phyloP scores from a whole-genome alignment of 2,329 filamentous ascomycete genomes.

The Curvularia sp. region DNA sequence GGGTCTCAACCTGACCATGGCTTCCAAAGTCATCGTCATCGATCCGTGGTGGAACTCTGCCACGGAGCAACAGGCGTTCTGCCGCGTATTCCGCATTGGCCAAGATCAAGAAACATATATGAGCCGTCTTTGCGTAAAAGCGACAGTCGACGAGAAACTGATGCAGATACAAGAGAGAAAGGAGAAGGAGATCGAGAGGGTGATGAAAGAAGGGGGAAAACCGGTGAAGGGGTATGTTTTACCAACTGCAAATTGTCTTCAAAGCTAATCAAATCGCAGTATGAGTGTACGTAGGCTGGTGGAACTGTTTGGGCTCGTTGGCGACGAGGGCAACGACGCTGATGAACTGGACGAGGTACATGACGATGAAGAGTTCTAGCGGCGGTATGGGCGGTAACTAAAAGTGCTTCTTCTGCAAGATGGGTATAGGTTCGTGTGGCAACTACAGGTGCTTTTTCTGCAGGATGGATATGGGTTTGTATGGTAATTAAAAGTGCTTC shows the following conservation, averaged over 20 bases:
- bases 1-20: constrained; percentile 67
- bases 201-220: constrained; percentile 53
- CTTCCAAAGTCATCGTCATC: constrained; percentile 57
- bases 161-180: constrained; percentile 64
- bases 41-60: constrained; percentile 67
- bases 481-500: too few relatives aligned
- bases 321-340: not conserved
- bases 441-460: too few relatives aligned
- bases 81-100: constrained; percentile 69
- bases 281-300: constrained; percentile 52
- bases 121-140: constrained; percentile 62
- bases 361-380: constrained; percentile 36
- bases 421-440: too few relatives aligned
- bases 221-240: constrained; percentile 34
- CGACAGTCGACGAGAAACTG: constrained; percentile 66
- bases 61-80: constrained; percentile 69
- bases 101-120: constrained; percentile 68
- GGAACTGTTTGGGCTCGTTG: constrained; percentile 55
- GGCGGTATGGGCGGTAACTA: not conserved
- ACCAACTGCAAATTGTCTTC: not conserved
- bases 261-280: constrained; percentile 3
- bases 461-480: too few relatives aligned
- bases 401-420: not conserved
- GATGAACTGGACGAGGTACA: constrained; percentile 34
- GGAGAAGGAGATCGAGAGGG: constrained; percentile 51